phyloP scores from a whole-genome alignment of 2,329 filamentous ascomycete genomes.

The Penicillium occitanis region DNA sequence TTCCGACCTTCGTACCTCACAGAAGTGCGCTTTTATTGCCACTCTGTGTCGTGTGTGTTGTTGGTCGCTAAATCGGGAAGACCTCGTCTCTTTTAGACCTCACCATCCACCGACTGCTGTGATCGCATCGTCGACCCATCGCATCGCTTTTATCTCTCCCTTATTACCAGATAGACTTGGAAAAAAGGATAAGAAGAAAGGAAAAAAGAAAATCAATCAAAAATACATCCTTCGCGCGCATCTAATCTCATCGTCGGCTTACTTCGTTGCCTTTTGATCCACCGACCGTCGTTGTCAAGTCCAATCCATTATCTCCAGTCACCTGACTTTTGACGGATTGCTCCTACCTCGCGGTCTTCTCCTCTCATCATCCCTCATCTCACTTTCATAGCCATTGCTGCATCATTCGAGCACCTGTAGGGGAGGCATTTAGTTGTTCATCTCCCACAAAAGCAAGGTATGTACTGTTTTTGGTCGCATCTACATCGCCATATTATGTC shows the following conservation, averaged over 20 bases:
- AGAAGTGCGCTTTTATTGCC: background rate
- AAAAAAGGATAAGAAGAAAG: conserved; percentile 25
- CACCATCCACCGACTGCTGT: background rate
- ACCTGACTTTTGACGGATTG: conserved; percentile 9
- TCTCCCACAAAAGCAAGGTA: conserved; percentile 71
- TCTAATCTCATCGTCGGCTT: background rate
- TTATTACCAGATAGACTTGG: conserved; percentile 28
- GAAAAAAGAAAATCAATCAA: conserved; percentile 17
- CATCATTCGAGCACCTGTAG: conserved; percentile 40
- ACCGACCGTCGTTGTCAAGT: background rate
- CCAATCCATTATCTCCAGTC: background rate
- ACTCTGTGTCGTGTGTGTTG: background rate
- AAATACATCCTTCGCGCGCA: background rate
- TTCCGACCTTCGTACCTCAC: conserved; percentile 5
- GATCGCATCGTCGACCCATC: conserved; percentile 13
- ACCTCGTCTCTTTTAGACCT: background rate
- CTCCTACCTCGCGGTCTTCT: conserved; percentile 16
- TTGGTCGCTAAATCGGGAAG: conserved; percentile 8
- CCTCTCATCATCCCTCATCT: background rate
- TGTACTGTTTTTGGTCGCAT: conserved; percentile 13
- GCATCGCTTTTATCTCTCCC: conserved; percentile 24
- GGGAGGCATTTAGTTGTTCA: conserved; percentile 99
- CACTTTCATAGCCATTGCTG: conserved; percentile 21
- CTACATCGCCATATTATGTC: background rate
- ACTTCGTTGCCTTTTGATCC: background rate